Base-by-base conservation (phyloP, 2,329 filamentous ascomycete species). In the Colletotrichum filicis region DNA sequence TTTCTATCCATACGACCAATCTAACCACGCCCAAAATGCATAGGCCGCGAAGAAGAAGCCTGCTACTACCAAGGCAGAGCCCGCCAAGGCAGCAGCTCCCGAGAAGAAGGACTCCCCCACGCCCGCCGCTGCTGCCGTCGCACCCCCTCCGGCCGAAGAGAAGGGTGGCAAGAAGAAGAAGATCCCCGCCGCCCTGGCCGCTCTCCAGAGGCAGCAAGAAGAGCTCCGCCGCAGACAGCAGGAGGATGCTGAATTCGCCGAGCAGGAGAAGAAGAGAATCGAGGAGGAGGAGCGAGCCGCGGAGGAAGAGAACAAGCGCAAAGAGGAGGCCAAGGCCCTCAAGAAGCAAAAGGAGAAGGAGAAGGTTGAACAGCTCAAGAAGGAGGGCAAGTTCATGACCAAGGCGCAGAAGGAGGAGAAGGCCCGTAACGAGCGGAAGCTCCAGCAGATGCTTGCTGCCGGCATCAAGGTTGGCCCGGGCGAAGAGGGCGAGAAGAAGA, bases 281-380 rank as follows among this genome's bases (percentile, higher is more conserved):
- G 92, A 92, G 77, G 93, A 93, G 77, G 87, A 92, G 73, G 92
- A 94, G 80, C 87, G 46, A 19, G 87, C 60, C 81, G 84, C 88
- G 52, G 90, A 87, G 9, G 94, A 96, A 81, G 94, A 95, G 78
- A 82, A 85, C 70, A 91, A 92, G 84, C 88, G 87, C 71, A 91
- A 86, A 76, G 93, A 94, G 78, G 94, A 96, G 79, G 91, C 91
- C 64, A 94, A 91, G 83, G 91, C 91, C 1, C 84, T 91, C 56
- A 96, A 94, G 88, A 97, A 96, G 87, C 93, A 95, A 79, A 95
- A 91, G 80, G 94, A 97, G 79, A 96, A 94, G 86, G 93, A 95
- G 82, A 94, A 90, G 83, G 92, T 96, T 74, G 94, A 97, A 80
- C 92, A 96, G 84, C 89, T 95, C 69, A 97, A 96, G 89, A 94